Conservation (phyloP, 106 monocot species). For the Dendrobium nobile region DNA sequence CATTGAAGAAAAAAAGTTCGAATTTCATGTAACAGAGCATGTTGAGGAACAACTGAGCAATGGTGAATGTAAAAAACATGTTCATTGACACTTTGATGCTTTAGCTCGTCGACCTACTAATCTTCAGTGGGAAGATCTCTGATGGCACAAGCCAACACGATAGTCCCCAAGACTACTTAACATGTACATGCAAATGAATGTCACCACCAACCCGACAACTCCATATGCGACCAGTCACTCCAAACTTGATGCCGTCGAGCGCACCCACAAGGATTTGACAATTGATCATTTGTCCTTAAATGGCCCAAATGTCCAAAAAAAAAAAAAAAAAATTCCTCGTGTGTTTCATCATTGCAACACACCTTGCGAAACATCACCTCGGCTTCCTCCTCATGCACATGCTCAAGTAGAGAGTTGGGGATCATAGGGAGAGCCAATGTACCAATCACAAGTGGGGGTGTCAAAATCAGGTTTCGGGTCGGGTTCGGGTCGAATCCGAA, state of each 20-base stretch:
- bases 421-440: constrained; percentile 35
- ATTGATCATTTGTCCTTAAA: constrained; percentile 13
- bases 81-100: constrained; percentile 23
- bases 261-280: constrained; percentile 15
- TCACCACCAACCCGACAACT: not conserved
- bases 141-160: constrained; percentile 21
- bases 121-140: constrained; percentile 23
- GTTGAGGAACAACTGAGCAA: constrained; percentile 19
- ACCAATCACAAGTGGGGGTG: constrained; percentile 14
- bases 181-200: constrained; percentile 18
- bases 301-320: too few relatives aligned
- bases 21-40: constrained; percentile 31
- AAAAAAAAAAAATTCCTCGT: constrained; percentile 3
- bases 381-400: constrained; percentile 21
- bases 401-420: constrained; percentile 39
- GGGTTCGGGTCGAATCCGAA: too few relatives aligned
- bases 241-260: constrained; percentile 12
- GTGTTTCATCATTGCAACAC: constrained; percentile 22
- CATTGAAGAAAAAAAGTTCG: constrained; percentile 28
- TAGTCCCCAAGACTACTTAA: constrained; percentile 27
- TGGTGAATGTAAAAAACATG: constrained; percentile 27
- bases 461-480: too few relatives aligned
- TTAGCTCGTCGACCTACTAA: constrained; percentile 20
- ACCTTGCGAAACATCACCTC: constrained; percentile 21
- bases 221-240: not conserved